Conservation (phyloP, 2,329 filamentous ascomycete genomes). For the Colletotrichum plurivorum region DNA sequence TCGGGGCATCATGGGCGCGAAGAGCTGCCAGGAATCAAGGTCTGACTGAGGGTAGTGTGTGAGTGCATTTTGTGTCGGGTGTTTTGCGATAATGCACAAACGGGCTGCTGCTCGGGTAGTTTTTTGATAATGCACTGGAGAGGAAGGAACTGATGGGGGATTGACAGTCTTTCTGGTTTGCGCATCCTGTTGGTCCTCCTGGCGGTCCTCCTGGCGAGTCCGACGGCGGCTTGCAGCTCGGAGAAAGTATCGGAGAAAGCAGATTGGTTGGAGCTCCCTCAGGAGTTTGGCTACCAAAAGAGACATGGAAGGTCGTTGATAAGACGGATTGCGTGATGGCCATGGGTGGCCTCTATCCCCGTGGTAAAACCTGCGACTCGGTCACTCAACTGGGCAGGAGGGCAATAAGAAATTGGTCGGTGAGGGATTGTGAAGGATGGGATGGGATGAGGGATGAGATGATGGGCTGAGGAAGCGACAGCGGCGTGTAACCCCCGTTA, state of each 20-base stretch:
- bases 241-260: slow-evolving; percentile 24
- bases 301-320: not conserved
- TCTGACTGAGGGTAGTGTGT: not conserved
- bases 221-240: slow-evolving; percentile 2
- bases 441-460: not conserved
- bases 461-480: no score
- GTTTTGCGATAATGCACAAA: no score
- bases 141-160: no score
- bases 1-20: not conserved
- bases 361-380: not conserved
- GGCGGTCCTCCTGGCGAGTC: not conserved
- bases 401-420: not conserved
- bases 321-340: not conserved
- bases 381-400: not conserved
- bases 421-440: not conserved
- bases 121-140: no score
- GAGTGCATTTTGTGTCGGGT: no score
- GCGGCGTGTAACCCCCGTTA: not conserved
- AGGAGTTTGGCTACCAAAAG: not conserved
- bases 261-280: no score
- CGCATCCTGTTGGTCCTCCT: no score
- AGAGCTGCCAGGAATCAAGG: not conserved
- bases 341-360: not conserved
- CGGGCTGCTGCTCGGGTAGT: no score
- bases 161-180: no score